Evolutionary conservation across 2,329 filamentous ascomycete genomes (phyloP), one percentile per base, ranked within the genome.

Genomic region (Xylariales sp.): DNA sequence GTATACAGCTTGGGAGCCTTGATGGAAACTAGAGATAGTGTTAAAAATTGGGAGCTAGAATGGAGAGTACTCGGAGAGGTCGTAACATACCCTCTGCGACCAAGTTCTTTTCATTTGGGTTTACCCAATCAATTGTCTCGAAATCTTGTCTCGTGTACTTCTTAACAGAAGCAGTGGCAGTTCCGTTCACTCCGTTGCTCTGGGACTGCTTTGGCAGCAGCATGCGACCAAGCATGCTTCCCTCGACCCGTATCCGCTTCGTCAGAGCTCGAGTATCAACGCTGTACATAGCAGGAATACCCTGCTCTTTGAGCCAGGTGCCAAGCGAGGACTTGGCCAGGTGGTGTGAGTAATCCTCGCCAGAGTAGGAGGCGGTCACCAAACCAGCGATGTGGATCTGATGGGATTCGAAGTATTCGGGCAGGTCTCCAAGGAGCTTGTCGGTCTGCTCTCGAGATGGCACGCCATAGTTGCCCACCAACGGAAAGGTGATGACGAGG

Each of bases 381-480:
- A 98, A 77, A 60, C 89, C 93, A 33, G 91, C 86, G 56, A 97
- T 85, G 67, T 98, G 93, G 45, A 98, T 96, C 65, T 95, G 72
- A 27, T 76, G 83, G 28, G 91, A 86, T 67, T 98, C 93, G 60
- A 98, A 97, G 67, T 97, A 78, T 46, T 88, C 89, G 21, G 91
- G 90, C 40, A 97, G 76, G 55, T 90, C 85, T 56, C 83, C 78
- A 35, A 96, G 78, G 38, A 97, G 74, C 59, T 88, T 80, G 62
- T 97, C 91, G 67, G 88, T 76, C 38, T 83, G 78, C 47, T 95
- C 85, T 51, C 90, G 78, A 33, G 88, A 88, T 38, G 93, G 93
- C 19, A 97, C 93, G 62, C 91, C 91, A 69, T 98, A 98, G 74
- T 97, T 98, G 62, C 91, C 91, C 43, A 95, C 85, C 27, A 97